Evolutionary conservation across 495 filamentous ascomycete genomes (phyloP).

Genomic region (Aspergillus conjunctus): DNA sequence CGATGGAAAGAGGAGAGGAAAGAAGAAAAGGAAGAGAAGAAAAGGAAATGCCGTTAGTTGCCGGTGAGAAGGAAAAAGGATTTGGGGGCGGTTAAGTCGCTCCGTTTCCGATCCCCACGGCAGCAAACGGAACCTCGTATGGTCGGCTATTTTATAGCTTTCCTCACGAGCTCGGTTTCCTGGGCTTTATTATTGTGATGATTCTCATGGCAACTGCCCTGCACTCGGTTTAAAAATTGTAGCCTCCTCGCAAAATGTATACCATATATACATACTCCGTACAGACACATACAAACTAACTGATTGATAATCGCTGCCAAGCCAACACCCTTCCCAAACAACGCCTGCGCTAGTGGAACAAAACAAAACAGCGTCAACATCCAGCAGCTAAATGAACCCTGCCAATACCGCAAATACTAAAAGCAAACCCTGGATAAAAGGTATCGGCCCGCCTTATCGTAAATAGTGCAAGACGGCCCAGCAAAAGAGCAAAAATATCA

Average conservation of each 20-base stretch:
- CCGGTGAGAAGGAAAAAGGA: conserved; percentile 31
- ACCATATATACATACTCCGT: conserved; percentile 8
- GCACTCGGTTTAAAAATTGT: not conserved
- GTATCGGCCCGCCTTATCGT: conserved; percentile 48
- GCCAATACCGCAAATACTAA: conserved; percentile 7
- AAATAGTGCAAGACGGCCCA: conserved; percentile 85
- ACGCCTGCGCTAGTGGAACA: conserved; percentile 44
- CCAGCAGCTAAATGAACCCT: conserved; percentile 5
- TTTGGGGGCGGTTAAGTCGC: conserved; percentile 20
- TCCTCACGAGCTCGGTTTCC: conserved; percentile 1
- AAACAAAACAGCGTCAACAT: conserved; percentile 15
- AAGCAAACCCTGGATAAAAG: conserved; percentile 4
- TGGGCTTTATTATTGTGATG: not conserved
- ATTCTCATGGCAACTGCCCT: not conserved
- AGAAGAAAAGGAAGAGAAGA: conserved; percentile 24
- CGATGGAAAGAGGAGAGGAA: conserved; percentile 17
- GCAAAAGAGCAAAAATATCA: conserved; percentile 90
- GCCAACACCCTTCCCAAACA: conserved; percentile 19
- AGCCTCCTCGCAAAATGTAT: not conserved
- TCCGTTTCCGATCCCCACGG: conserved; percentile 27
- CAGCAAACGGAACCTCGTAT: conserved; percentile 13
- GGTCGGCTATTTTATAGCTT: not conserved
- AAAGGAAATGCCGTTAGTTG: conserved; percentile 22
- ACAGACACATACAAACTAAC: conserved; percentile 14
- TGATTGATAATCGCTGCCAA: conserved; percentile 12